Conservation (phyloP, 2,329 filamentous ascomycete species). For the Mollisiaceae sp. region DNA sequence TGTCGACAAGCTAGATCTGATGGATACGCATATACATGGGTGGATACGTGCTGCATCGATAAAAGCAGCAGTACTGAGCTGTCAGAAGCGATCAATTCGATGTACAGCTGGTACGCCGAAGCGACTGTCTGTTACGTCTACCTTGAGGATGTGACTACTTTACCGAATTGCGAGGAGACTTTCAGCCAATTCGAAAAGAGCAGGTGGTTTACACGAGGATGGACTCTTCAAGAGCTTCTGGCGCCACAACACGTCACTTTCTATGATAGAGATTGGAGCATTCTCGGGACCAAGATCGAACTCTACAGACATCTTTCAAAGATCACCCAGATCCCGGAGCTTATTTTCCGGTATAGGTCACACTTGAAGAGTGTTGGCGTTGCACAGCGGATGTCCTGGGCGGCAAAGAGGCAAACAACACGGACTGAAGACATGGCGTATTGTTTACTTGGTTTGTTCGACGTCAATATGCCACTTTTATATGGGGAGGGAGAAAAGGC, state of each 20-base stretch:
- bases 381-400: conserved; percentile 45
- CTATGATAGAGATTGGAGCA: background rate
- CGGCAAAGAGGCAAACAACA: conserved; percentile 40
- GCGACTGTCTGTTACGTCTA: conserved; percentile 23
- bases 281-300: conserved; percentile 23
- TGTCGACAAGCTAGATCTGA: background rate
- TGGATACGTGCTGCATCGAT: conserved; percentile 18
- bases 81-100: conserved; percentile 21
- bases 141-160: conserved; percentile 12
- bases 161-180: background rate
- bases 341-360: background rate
- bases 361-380: conserved; percentile 32
- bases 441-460: conserved; percentile 41
- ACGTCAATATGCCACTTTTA: conserved; percentile 41
- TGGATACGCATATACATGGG: conserved; percentile 1
- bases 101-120: conserved; percentile 23
- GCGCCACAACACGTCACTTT: background rate
- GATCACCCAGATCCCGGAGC: background rate
- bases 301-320: background rate
- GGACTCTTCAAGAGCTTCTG: background rate
- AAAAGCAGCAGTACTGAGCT: conserved; percentile 20
- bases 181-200: background rate
- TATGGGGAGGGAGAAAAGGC: conserved; percentile 21
- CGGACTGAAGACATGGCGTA: conserved; percentile 42
- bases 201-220: conserved; percentile 8